Evolutionary conservation across 805 yeast genomes (phyloP), one percentile per base, ranked within the genome.

Genomic region (Groenewaldozyma tartarivorans): DNA sequence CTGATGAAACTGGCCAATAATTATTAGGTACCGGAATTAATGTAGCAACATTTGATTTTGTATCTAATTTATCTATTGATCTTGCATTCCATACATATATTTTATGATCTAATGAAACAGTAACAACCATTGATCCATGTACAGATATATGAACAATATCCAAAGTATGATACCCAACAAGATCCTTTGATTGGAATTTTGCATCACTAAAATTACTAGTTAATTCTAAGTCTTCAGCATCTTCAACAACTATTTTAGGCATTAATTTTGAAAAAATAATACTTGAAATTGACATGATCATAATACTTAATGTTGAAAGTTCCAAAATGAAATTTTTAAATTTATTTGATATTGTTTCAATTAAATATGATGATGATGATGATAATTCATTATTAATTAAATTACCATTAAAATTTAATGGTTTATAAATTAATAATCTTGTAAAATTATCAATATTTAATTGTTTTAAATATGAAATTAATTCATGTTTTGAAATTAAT

Each of bases 21-120:
- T 49, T 50, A 7, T 44, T 35, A 5, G 54, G 40, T n/a, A 50
- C 15, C 2, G 56, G 51, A 5, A 56, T 46, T 31, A 41, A 39
- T 20, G 35, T 35, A 9, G 53, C 54, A 19, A 13, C 39, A 17
- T 33, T 33, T 5, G 22, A 15, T 4, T 18, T 19, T 11, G 18
- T 26, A 20, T 27, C 35, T 9, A 33, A 36, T 13, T 20, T 19
- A 16, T 58, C 18, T n/a, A 32, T 36, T 1, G 32, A 13, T 7
- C 33, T 47, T 26, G 54, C 59, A 24, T 55, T 79, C 94, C 94
- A 84, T 7, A 83, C 74, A 24, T 75, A 57, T 3, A 84, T 68
- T 44, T 69, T 73, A 49, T 81, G 87, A 51, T 84, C 94, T 53
- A 85, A 62, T 3, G 88, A 90, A 20, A 81, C 71, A 1, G 83